Conservation (phyloP, 179 eudicot genomes). For the Spergularia azorica region DNA sequence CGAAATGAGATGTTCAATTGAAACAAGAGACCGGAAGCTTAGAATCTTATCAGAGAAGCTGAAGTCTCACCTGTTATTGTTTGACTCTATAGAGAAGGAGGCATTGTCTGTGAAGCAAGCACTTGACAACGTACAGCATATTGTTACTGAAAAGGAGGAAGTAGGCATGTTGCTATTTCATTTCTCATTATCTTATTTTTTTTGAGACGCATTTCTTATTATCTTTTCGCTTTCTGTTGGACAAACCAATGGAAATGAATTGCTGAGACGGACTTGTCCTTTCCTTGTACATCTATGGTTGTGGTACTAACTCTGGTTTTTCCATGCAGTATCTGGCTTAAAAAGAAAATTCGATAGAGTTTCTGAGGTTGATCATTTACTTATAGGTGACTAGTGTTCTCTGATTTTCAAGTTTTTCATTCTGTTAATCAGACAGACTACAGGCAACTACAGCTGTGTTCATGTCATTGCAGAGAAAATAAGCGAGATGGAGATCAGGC, state of each 20-base stretch:
- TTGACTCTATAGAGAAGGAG: slow-evolving; percentile 53
- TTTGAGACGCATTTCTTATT: slow-evolving; percentile 5
- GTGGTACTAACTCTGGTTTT: slow-evolving; percentile 8
- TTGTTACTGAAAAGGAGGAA: slow-evolving; percentile 46
- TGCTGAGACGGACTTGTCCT: slow-evolving; percentile 10
- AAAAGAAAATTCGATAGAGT: slow-evolving; percentile 49
- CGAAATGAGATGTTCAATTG: slow-evolving; percentile 55
- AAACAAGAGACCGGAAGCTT: slow-evolving; percentile 48
- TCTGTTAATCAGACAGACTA: slow-evolving; percentile 14
- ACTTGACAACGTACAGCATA: slow-evolving; percentile 41
- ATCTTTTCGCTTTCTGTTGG: slow-evolving; percentile 1
- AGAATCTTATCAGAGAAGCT: slow-evolving; percentile 47
- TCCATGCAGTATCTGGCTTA: slow-evolving; percentile 51
- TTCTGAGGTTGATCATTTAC: slow-evolving; percentile 42
- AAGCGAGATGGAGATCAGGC: slow-evolving; percentile 45
- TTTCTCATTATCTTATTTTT: too few species aligned
- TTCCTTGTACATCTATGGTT: not conserved
- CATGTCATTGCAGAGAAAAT: slow-evolving; percentile 44
- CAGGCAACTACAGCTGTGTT: slow-evolving; percentile 10
- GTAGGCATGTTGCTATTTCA: slow-evolving; percentile 44
- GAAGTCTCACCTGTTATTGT: slow-evolving; percentile 41
- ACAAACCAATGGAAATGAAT: too few species aligned
- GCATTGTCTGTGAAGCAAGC: slow-evolving; percentile 47
- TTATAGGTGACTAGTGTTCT: slow-evolving; percentile 42
- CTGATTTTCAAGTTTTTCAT: slow-evolving; percentile 16